Conservation (phyloP, 495 filamentous ascomycete species). For the Chaetomium tenue region DNA sequence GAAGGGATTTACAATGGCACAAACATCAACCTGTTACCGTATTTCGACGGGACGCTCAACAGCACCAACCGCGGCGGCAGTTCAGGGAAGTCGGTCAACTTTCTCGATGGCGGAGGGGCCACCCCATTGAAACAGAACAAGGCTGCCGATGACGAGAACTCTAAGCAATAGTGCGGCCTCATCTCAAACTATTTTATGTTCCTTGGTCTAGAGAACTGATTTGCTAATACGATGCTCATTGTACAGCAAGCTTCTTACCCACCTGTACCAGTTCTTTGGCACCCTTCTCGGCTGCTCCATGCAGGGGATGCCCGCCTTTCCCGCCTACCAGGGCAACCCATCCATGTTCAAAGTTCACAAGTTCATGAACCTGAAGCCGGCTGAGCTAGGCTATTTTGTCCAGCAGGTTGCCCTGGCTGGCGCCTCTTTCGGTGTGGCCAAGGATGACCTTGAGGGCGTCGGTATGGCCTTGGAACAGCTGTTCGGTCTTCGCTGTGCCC, state of each 20-base stretch:
- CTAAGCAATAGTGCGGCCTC: background rate
- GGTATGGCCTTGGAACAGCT: slow-evolving; percentile 40
- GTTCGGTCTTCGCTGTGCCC: slow-evolving; percentile 44
- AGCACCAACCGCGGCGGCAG: slow-evolving; percentile 44
- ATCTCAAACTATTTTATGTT: background rate
- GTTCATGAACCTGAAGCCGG: slow-evolving; percentile 55
- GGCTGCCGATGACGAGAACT: slow-evolving; percentile 35
- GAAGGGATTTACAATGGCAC: background rate
- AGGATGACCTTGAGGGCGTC: slow-evolving; percentile 40
- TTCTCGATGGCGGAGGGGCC: slow-evolving; percentile 56
- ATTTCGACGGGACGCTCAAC: slow-evolving; percentile 51
- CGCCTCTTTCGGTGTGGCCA: slow-evolving; percentile 52
- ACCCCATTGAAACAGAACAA: slow-evolving; percentile 50
- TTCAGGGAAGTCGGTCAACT: slow-evolving; percentile 48
- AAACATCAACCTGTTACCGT: slow-evolving; percentile 51
- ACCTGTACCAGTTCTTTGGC: slow-evolving; percentile 58
- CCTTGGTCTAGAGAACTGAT: background rate
- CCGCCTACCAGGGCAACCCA: slow-evolving; percentile 43
- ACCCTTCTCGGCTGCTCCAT: slow-evolving; percentile 50
- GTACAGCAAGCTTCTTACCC: slow-evolving; percentile 51
- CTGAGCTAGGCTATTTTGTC: slow-evolving; percentile 55
- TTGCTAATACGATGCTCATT: background rate
- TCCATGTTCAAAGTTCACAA: slow-evolving; percentile 53
- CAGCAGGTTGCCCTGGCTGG: slow-evolving; percentile 51
- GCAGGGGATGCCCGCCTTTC: slow-evolving; percentile 44